phyloP scores from a whole-genome alignment of 2,329 filamentous ascomycete species.

The Botryotinia narcissicola region DNA sequence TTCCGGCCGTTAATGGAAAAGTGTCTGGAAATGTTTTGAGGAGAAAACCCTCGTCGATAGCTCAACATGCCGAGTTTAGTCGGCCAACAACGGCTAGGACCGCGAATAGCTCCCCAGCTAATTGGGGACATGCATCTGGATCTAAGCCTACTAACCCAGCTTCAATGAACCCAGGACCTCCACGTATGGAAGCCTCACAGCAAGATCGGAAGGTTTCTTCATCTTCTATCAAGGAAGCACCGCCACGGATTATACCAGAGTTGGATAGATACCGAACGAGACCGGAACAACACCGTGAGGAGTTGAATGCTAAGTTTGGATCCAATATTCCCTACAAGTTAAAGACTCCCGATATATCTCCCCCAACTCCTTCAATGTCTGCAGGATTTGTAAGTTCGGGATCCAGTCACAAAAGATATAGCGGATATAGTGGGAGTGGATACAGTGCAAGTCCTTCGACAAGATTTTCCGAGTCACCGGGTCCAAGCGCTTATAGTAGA shows the following conservation, averaged over 20 bases:
- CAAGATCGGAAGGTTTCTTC: conserved; percentile 32
- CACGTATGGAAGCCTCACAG: conserved; percentile 36
- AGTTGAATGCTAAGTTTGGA: conserved; percentile 36
- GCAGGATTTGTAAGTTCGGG: conserved; percentile 31
- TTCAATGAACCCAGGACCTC: background rate
- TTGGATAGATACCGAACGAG: conserved; percentile 58
- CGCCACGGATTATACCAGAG: conserved; percentile 51
- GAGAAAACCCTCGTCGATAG: conserved; percentile 50
- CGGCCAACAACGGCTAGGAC: conserved; percentile 30
- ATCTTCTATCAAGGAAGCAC: conserved; percentile 25
- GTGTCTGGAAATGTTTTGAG: conserved; percentile 46
- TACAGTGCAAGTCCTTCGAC: conserved; percentile 73
- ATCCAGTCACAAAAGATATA: conserved; percentile 43
- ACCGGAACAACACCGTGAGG: conserved; percentile 40
- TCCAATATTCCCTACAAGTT: conserved; percentile 55
- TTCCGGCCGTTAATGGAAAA: conserved; percentile 32
- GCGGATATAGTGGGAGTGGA: conserved; percentile 44
- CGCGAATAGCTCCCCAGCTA: conserved; percentile 28
- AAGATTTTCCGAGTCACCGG: conserved; percentile 69
- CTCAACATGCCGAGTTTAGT: conserved; percentile 39
- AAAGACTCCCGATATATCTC: conserved; percentile 63
- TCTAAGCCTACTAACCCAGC: conserved; percentile 14
- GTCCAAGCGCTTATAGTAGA: conserved; percentile 68
- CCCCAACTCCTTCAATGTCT: conserved; percentile 64
- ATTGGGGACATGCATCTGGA: conserved; percentile 24